Evolutionary conservation across 371 early-diverging fungal species (phyloP), one percentile per base, ranked within the genome.

Genomic region (Zopfochytrium polystomum): DNA sequence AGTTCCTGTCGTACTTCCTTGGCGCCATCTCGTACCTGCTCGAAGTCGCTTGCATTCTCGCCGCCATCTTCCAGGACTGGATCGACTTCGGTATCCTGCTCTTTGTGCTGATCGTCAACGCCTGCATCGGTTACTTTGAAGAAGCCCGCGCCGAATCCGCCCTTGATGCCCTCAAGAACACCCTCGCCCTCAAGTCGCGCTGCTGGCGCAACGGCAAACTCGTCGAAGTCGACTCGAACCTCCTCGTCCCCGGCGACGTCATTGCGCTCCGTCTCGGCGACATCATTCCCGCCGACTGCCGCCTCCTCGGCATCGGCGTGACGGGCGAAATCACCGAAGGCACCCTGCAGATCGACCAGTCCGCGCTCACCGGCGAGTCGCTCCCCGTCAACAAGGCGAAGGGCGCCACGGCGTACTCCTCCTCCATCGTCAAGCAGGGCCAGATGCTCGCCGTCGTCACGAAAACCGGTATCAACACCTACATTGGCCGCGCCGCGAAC

Each of bases 311-410:
- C 5, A 79, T 95, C 52, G 87, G 85, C 59, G 87, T 85, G 31
- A 87, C 87, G 18, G 93, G 93, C 46, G 89, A 87, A 63, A 80
- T 77, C 4, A 80, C 87, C 15, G 91, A 88, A 52, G 83, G 81
- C 31, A 79, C 85, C 55, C 77, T 95, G 23, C 84, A 87, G 62
- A 85, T 96, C 53, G 98, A 98, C 77, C 96, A 98, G 76, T 88
- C 96, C 48, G 91, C 95, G 3, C 78, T 98, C 5, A 96, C 97
- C 3, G 98, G 86, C 23, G 98, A 98, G 79, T 90, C 92, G 9
- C 76, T 93, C 22, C 90, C 93, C 20, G 89, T 93, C 27, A 75
- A 80, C 58, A 93, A 93, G 76, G 83, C 80, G 57, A 87, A 85
- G 68, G 89, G 86, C 43, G 83, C 86, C 64, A 85, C 88, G 31